Base-by-base conservation (phyloP, 2,329 filamentous ascomycete genomes). In the Arachnomyces sp. region DNA sequence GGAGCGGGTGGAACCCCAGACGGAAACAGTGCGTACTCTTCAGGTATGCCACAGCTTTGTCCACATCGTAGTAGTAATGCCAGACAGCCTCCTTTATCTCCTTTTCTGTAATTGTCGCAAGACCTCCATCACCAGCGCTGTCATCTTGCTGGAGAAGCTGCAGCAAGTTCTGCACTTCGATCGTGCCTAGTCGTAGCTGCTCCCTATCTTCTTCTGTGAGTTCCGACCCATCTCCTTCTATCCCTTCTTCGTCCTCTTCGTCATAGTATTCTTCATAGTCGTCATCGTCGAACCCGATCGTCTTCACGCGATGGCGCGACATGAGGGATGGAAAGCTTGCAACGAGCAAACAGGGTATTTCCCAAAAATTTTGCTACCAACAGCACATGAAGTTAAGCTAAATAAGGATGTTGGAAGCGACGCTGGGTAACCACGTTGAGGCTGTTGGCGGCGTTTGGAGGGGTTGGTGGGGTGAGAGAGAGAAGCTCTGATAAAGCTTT, bases 41-140 rank as follows among this genome's bases (percentile, higher is more conserved):
- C 43, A 98, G 65, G 56, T 93, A 95, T 42, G 76, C 73, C 29
- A 93, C 82, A 1, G 86, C 80, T 63, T 95, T 95, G 42, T 80
- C 83, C 21, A 95, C 73, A 54, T 98, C 89, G 59, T 89, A 96
- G 61, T 90, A 96, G 63, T 95, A 95, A 63, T 98, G 80, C 87
- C 88, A 96, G 12, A 98, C 65, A 0, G 89, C 77, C 45, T 96
- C 90, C 59, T 94, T 80, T 46, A 95, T 90, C 56, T 95, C 83
- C 29, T 71, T 68, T 44, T 82, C 77, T 4, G 75, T 72, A 25
- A 73, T 69, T 44, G 77, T 71, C 7, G 67, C 61, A 25, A 25
- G 5, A 25, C 9, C 21, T 9, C 21, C 21, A 5, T 5, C 21
- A 5, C 5, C 21, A 25, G 21, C 5, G 21, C 21, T 25, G 9